Evolutionary conservation across 371 early-diverging fungal species (phyloP), one percentile per base, ranked within the genome.

Genomic region (Mortierella sp.): DNA sequence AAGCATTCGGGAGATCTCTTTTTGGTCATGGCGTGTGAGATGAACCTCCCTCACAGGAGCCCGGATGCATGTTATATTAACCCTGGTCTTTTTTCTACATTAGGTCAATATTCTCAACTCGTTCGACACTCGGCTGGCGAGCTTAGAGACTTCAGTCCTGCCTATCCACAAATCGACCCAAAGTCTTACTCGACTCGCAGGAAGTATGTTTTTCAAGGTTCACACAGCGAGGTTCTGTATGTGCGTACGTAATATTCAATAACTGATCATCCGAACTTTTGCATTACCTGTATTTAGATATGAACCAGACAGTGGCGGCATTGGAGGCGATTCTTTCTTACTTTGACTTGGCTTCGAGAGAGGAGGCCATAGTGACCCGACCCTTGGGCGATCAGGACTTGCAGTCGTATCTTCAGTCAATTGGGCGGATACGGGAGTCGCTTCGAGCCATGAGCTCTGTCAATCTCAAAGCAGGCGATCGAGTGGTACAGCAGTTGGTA

Each of bases 161-260:
- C 98, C 98, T 4, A 97, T 98, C 71, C 96, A 97, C 82, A 93
- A 92, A 74, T 93, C 96, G 16, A 97, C 97, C 8, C 96, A 96
- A 77, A 94, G 94, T 82, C 87, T 98, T 70, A 97, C 97, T 0
- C 90, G 91, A 42, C 87, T 96, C 0, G 95, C 96, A 45, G 96
- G 95, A 82, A 97, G 96, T 97, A 92, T 26, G 88, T 75, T 16
- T 74, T 16, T 28, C 19, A 16, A 28, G 50, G 50, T 16, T 13
- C 50, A 19, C 63, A 16, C 38, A 72, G 8, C 6, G 50, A 31
- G 28, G 13, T 55, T 76, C 75, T 31, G 5, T 31, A 19, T 10
- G 26, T 63, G 8, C 19, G 14, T 34, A 50, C 11, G 28, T 34
- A 31, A 34, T 63, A 19, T 11, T 31, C 14, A 60, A 9, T 19